Conservation (phyloP, 257 asterid species). For the Solanum habrochaites region DNA sequence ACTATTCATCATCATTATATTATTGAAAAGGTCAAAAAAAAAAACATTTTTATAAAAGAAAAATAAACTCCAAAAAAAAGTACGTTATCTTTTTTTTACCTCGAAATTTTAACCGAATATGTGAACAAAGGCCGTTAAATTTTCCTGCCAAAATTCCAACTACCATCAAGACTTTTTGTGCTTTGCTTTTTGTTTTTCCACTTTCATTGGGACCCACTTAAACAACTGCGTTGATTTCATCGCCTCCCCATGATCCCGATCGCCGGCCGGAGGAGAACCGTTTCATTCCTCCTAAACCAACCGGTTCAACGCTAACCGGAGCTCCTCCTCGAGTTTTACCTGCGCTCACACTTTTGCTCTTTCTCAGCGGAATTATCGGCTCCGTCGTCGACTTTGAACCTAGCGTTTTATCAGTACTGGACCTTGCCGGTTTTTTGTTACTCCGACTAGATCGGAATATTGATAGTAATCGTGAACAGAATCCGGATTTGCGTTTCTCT, state of each 20-base stretch:
- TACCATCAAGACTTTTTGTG: background rate
- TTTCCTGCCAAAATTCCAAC: background rate
- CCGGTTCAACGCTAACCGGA: slow-evolving; percentile 3
- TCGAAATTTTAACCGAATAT: background rate
- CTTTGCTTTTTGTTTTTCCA: background rate
- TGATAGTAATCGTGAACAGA: slow-evolving; percentile 33
- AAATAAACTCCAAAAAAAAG: background rate
- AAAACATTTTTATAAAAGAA: background rate
- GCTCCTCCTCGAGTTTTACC: background rate
- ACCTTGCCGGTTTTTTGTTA: slow-evolving; percentile 8
- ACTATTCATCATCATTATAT: background rate
- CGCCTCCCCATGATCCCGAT: slow-evolving; percentile 11
- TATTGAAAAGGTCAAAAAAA: background rate
- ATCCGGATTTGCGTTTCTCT: slow-evolving; percentile 37
- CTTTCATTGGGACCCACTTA: background rate
- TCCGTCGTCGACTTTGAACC: slow-evolving; percentile 14
- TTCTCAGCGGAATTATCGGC: slow-evolving; percentile 10
- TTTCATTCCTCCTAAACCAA: slow-evolving; percentile 28
- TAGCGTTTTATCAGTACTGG: slow-evolving; percentile 16
- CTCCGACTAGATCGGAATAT: slow-evolving; percentile 34
- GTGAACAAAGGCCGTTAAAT: background rate
- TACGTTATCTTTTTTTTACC: background rate
- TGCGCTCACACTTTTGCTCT: slow-evolving; percentile 8
- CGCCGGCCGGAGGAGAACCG: slow-evolving; percentile 35
- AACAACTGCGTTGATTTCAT: slow-evolving; percentile 10